phyloP scores from a whole-genome alignment of 257 asterid genomes.

The Ajuga chamaepitys region DNA sequence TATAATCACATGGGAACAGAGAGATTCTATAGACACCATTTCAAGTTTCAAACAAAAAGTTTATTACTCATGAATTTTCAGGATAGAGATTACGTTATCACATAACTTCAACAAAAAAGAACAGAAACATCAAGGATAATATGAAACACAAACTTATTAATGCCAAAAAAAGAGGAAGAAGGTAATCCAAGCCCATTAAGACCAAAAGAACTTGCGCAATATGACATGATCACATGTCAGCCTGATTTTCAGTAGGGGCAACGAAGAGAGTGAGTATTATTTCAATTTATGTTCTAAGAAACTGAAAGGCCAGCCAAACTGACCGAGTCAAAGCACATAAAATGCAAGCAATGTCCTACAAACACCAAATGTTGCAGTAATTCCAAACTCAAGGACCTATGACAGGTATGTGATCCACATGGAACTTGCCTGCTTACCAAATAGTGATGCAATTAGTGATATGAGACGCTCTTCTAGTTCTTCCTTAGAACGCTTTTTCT shows the following conservation, averaged over 20 bases:
- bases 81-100: neutral
- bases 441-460: constrained; percentile 80
- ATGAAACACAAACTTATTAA: neutral
- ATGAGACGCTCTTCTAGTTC: constrained; percentile 93
- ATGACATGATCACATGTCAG: neutral
- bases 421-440: constrained; percentile 63
- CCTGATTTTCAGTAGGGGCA: neutral
- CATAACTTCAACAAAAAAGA: neutral
- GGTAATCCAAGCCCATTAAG: neutral
- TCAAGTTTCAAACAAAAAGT: neutral
- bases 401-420: constrained; percentile 4
- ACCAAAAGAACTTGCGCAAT: neutral
- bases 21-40: constrained; percentile 4
- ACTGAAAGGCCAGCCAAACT: neutral
- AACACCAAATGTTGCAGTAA: neutral
- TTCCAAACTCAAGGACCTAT: neutral
- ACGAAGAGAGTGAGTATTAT: neutral
- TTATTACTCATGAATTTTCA: neutral
- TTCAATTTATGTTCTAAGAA: neutral
- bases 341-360: neutral
- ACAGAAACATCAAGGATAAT: neutral
- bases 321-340: neutral
- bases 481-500: constrained; percentile 63
- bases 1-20: neutral
- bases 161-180: constrained; percentile 3